Evolutionary conservation across 2,329 filamentous ascomycete genomes (phyloP).

Genomic region (Phyllosticta citrichinensis): DNA sequence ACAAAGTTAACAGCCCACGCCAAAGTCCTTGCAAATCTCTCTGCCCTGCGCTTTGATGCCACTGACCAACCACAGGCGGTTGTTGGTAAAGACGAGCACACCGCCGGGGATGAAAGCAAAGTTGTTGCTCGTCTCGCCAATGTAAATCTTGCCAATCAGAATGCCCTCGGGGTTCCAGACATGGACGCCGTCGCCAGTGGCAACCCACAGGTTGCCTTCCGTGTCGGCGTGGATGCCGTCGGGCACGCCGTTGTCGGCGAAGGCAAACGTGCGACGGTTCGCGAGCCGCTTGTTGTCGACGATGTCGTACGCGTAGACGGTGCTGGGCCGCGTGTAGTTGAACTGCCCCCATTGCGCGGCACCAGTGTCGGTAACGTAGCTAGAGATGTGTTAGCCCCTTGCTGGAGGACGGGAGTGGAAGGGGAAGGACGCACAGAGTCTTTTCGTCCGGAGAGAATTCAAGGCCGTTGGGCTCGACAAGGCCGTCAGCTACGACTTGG

Average conservation of each 20-base stretch:
- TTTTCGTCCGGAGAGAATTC: constrained; percentile 35
- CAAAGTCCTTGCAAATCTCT: constrained; percentile 27
- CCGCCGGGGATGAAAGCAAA: constrained; percentile 27
- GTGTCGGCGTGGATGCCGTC: constrained; percentile 50
- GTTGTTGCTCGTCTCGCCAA: constrained; percentile 31
- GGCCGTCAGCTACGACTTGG: constrained; percentile 31
- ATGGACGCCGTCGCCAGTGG: constrained; percentile 45
- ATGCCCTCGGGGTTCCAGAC: constrained; percentile 42
- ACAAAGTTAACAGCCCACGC: constrained; percentile 7
- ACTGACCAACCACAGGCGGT: constrained; percentile 27
- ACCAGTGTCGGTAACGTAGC: constrained; percentile 35
- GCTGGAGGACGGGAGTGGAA: no score
- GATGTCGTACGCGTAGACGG: constrained; percentile 35
- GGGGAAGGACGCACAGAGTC: constrained; percentile 30
- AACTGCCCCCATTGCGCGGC: constrained; percentile 18
- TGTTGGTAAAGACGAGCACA: constrained; percentile 26
- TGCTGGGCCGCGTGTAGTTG: constrained; percentile 31
- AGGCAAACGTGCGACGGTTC: constrained; percentile 44
- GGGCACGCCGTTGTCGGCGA: constrained; percentile 42
- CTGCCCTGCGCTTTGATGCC: constrained; percentile 23
- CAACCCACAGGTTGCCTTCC: constrained; percentile 46
- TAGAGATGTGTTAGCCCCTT: no score
- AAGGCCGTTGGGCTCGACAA: constrained; percentile 37
- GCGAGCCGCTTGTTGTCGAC: constrained; percentile 27
- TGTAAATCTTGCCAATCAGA: constrained; percentile 48